Conservation (phyloP, 2,329 filamentous ascomycete species). For the Bipolaris bicolor region DNA sequence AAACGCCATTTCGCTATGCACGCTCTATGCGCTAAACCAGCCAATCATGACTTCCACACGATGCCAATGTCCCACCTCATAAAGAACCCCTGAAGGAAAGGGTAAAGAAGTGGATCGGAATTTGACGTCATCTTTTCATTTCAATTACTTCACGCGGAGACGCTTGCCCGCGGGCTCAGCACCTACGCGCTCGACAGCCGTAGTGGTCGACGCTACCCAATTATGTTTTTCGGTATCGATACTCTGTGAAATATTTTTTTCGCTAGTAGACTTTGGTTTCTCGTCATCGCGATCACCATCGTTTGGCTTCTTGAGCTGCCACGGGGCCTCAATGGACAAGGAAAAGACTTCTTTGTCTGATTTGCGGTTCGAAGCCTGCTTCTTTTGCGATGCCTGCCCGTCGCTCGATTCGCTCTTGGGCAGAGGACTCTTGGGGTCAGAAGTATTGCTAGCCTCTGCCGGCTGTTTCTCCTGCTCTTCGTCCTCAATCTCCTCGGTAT, state of each 20-base stretch:
- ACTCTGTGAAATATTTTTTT: neutral
- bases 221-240: constrained; percentile 23
- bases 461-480: constrained; percentile 28
- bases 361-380: constrained; percentile 21
- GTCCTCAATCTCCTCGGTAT: constrained; percentile 68
- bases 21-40: too few species aligned
- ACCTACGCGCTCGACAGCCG: neutral
- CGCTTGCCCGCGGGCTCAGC: constrained; percentile 34
- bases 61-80: too few species aligned
- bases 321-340: constrained; percentile 45
- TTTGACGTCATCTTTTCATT: neutral
- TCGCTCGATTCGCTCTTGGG: constrained; percentile 21
- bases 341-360: constrained; percentile 43
- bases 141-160: constrained; percentile 24
- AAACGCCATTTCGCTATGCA: too few species aligned
- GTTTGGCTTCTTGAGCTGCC: constrained; percentile 26
- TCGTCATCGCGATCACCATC: neutral
- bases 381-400: constrained; percentile 14
- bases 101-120: neutral
- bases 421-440: neutral
- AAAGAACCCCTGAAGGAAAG: neutral
- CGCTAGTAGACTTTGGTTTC: neutral
- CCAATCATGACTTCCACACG: too few species aligned
- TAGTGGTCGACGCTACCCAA: constrained; percentile 21
- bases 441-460: constrained; percentile 19